Conservation (phyloP, 106 monocot genomes). For the Narthecium ossifragum region DNA sequence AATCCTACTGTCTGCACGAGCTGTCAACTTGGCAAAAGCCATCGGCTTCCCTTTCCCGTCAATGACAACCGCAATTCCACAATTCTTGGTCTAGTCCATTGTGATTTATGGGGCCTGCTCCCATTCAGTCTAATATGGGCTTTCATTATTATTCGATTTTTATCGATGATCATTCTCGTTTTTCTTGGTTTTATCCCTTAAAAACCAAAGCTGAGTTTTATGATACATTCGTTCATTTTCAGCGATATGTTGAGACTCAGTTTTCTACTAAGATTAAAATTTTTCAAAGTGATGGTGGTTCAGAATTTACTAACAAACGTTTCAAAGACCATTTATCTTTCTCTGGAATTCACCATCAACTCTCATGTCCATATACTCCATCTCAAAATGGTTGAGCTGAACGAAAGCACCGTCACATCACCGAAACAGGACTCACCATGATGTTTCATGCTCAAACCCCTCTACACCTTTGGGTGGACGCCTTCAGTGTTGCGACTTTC, state of each 20-base stretch:
- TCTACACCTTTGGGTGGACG: constrained; percentile 7
- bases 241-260: constrained; percentile 1
- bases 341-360: constrained; percentile 8
- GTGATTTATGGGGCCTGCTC: constrained; percentile 9
- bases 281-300: constrained; percentile 5
- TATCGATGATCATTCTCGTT: not conserved
- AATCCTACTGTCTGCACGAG: not conserved
- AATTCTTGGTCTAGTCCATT: constrained; percentile 4
- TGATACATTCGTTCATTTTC: not conserved
- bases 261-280: constrained; percentile 6
- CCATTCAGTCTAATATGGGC: not conserved
- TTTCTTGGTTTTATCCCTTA: constrained; percentile 5
- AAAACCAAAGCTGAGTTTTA: not conserved
- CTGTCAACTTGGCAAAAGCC: not conserved
- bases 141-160: constrained; percentile 10
- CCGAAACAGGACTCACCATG: constrained; percentile 1
- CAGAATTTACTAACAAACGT: not conserved
- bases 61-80: not conserved
- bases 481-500: not conserved
- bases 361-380: constrained; percentile 1
- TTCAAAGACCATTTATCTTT: not conserved
- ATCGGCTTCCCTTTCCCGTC: not conserved
- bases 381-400: constrained; percentile 3
- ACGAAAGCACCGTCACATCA: constrained; percentile 4
- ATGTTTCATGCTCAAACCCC: not conserved